Evolutionary conservation across 2,329 filamentous ascomycete species (phyloP).

Genomic region (Atkinsonella texensis): DNA sequence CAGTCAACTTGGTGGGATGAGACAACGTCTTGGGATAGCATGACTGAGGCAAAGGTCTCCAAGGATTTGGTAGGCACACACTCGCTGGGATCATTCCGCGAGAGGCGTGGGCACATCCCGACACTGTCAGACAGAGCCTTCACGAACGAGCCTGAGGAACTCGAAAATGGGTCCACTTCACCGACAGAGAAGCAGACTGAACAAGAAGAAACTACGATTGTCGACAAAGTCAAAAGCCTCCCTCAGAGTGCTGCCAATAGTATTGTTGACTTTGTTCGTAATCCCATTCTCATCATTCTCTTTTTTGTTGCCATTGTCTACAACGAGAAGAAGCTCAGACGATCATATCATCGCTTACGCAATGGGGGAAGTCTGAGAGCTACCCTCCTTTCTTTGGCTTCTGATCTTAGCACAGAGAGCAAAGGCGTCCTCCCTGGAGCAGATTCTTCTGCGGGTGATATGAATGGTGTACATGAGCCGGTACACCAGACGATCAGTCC

Average conservation of each 20-base stretch:
- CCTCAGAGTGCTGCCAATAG: constrained; percentile 37
- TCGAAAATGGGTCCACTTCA: constrained; percentile 22
- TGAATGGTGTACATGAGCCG: background rate
- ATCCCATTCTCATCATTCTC: constrained; percentile 38
- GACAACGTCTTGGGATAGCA: constrained; percentile 25
- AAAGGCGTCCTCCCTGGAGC: background rate
- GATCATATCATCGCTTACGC: constrained; percentile 24
- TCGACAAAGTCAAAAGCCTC: constrained; percentile 38
- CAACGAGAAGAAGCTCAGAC: constrained; percentile 33
- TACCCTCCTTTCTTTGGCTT: constrained; percentile 8
- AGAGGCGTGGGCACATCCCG: constrained; percentile 22
- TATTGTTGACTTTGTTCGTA: constrained; percentile 42
- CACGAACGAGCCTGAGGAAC: constrained; percentile 17
- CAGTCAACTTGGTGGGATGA: constrained; percentile 36
- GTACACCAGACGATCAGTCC: too few relatives aligned
- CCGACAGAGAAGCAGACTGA: constrained; percentile 15
- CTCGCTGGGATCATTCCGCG: constrained; percentile 29
- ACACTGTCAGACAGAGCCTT: constrained; percentile 23
- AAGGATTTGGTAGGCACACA: constrained; percentile 62
- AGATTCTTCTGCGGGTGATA: background rate
- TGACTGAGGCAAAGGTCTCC: constrained; percentile 36
- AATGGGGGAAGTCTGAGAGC: constrained; percentile 19
- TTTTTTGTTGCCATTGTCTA: constrained; percentile 30
- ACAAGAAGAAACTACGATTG: constrained; percentile 29
- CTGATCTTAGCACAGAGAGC: background rate